Conservation (phyloP, 2,329 filamentous ascomycete genomes). For the Epichloe sylvatica region DNA sequence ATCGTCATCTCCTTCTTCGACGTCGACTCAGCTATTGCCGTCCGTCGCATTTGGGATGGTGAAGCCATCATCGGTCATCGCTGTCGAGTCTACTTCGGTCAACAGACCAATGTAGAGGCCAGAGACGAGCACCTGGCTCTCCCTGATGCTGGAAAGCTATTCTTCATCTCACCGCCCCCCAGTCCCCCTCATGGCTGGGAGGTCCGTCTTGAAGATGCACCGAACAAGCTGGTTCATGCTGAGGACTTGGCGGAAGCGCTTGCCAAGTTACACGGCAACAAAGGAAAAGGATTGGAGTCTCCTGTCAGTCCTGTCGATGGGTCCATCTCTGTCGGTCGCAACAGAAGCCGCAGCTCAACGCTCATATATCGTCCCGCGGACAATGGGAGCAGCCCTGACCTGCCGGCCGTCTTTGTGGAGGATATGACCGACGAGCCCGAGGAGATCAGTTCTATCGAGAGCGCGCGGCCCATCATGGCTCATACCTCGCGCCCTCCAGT, state of each 20-base stretch:
- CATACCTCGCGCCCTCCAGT: slow-evolving; percentile 51
- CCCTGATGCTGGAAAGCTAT: slow-evolving; percentile 55
- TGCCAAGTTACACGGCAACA: slow-evolving; percentile 42
- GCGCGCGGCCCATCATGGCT: slow-evolving; percentile 35
- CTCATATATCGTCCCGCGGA: slow-evolving; percentile 51
- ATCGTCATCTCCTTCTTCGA: slow-evolving; percentile 69
- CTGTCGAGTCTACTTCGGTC: slow-evolving; percentile 56
- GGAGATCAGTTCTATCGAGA: slow-evolving; percentile 28
- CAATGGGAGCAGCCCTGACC: slow-evolving; percentile 36
- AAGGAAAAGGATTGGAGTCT: slow-evolving; percentile 12
- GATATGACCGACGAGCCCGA: slow-evolving; percentile 48
- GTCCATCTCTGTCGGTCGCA: slow-evolving; percentile 13
- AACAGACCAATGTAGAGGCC: slow-evolving; percentile 41
- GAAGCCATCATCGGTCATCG: slow-evolving; percentile 57
- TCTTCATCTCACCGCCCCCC: slow-evolving; percentile 61
- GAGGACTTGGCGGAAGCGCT: slow-evolving; percentile 55
- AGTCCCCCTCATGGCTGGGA: slow-evolving; percentile 57
- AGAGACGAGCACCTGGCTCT: slow-evolving; percentile 48
- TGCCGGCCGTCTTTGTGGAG: slow-evolving; percentile 53
- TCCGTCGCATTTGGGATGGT: slow-evolving; percentile 60
- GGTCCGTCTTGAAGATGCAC: slow-evolving; percentile 52
- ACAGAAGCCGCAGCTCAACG: slow-evolving; percentile 48
- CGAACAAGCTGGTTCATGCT: slow-evolving; percentile 55
- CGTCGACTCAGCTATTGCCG: slow-evolving; percentile 52
- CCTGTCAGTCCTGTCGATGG: slow-evolving; percentile 20